phyloP scores from a whole-genome alignment of 176 grass and related monocot species.

The Triticum timopheevii region DNA sequence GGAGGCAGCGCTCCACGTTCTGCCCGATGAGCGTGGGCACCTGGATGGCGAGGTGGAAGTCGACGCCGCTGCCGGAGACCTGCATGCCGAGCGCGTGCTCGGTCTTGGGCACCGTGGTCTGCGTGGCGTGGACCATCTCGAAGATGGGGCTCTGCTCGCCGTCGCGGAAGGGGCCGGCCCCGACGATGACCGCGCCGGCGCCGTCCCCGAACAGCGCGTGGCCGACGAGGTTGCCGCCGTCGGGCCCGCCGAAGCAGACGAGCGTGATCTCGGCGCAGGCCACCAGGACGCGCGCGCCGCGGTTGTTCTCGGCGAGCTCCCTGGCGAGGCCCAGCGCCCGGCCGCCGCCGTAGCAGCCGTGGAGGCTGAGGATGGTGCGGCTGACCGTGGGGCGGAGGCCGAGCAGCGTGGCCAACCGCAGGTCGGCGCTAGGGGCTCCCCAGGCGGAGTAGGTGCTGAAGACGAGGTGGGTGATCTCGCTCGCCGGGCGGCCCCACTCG shows the following conservation, averaged over 20 bases:
- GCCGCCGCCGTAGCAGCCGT: slow-evolving; percentile 40
- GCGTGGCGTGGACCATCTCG: slow-evolving; percentile 44
- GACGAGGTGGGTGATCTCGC: slow-evolving; percentile 56
- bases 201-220: slow-evolving; percentile 54
- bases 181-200: slow-evolving; percentile 33
- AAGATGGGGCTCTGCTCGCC: slow-evolving; percentile 38
- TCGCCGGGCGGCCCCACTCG: slow-evolving; percentile 55
- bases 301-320: slow-evolving; percentile 63
- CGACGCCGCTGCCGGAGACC: slow-evolving; percentile 27
- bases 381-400: slow-evolving; percentile 26
- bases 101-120: slow-evolving; percentile 35
- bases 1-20: slow-evolving; percentile 43
- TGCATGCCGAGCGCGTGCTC: slow-evolving; percentile 42
- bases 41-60: slow-evolving; percentile 33
- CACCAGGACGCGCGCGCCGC: slow-evolving; percentile 40
- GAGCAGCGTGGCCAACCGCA: slow-evolving; percentile 33
- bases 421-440: slow-evolving; percentile 38
- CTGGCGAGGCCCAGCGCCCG: slow-evolving; percentile 45
- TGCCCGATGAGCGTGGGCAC: slow-evolving; percentile 35
- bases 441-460: slow-evolving; percentile 49
- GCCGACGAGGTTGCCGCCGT: slow-evolving; percentile 33
- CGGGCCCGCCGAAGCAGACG: slow-evolving; percentile 38
- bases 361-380: slow-evolving; percentile 32
- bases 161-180: slow-evolving; percentile 25
- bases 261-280: slow-evolving; percentile 44